These are phyloP conservation scores for Populus hybrid DNA, from an alignment of 441 rosid genomes.

Conservation along the genomic window DNA sequence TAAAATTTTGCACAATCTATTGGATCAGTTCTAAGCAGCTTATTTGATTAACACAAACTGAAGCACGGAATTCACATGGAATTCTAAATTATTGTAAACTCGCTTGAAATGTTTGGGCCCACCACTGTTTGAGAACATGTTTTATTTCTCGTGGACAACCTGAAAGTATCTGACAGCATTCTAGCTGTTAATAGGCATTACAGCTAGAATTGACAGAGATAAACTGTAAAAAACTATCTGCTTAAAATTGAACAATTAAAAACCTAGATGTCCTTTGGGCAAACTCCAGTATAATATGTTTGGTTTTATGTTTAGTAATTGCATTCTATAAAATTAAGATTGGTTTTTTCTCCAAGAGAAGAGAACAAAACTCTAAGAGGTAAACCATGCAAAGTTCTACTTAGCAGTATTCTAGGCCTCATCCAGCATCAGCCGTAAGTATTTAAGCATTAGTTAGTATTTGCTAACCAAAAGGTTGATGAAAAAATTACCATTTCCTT, in stretches of 20 bases:
- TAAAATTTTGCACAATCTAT: neutral
- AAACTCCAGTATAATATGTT: neutral
- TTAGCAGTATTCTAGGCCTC: neutral
- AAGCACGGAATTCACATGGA: neutral
- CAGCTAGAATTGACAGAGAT: neutral
- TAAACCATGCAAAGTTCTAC: neutral
- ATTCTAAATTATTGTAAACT: neutral
- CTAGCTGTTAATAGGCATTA: neutral
- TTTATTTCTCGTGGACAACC: neutral
- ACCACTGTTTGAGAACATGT: neutral
- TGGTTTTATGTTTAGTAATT: neutral
- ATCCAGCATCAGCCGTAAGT: neutral
- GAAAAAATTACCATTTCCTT: constrained; percentile 64
- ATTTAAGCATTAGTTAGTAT: neutral
- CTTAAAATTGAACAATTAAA: neutral
- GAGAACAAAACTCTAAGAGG: neutral
- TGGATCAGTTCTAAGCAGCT: neutral
- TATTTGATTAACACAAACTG: neutral
- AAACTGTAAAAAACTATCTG: neutral
- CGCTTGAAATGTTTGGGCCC: neutral
- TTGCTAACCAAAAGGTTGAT: constrained; percentile 9
- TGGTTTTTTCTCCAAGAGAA: neutral
- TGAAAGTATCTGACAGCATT: neutral
- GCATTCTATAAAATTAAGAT: neutral
- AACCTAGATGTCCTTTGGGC: neutral